Evolutionary conservation across 805 yeast genomes (phyloP), one percentile per base, ranked within the genome.

Genomic region (Candida berthetii): DNA sequence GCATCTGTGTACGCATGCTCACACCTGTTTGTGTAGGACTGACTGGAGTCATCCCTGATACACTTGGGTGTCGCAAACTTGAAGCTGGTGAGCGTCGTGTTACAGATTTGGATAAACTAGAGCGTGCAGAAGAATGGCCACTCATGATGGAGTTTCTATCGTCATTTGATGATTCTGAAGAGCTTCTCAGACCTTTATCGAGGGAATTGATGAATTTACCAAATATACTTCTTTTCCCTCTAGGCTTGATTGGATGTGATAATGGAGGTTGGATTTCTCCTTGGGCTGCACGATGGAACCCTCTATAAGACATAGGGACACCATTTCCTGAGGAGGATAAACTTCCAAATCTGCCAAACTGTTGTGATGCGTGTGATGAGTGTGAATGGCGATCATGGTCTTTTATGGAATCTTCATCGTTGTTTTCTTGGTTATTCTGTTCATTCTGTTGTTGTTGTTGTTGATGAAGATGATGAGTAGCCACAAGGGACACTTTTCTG

Each of bases 231-330:
- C 39, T 53, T 39, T 49, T 55, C 2, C 45, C 41, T 36, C 45
- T 61, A 0, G 78, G 78, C 45, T 71, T 72, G 24, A 74, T 68
- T 1, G 78, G 78, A n/a, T 67, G 72, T 18, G 59, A 48, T 36
- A 71, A 61, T 3, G 79, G 78, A 1, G 79, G 78, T 3, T 66
- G 54, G 15, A 65, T 64, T 18, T 58, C 56, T 16, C 49, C 48
- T 27, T 36, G 42, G 5, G 46, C 53, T 19, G 49, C 40, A 10
- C 55, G 53, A 33, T 60, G 61, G 48, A 63, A 59, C 2, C 66
- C 66, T 33, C 48, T 49, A 40, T 60, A 59, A 1, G 57, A 41
- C 10, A 38, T 19, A 1, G 62, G 52, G n/a, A 56, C 43, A 14
- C 46, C 47, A 47, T n/a, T n/a, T n/a, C n/a, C n/a, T n/a, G n/a